Evolutionary conservation across 345 rosid genomes (phyloP), one percentile per base, ranked within the genome.

Genomic region (Rhodomyrtus tomentosa): DNA sequence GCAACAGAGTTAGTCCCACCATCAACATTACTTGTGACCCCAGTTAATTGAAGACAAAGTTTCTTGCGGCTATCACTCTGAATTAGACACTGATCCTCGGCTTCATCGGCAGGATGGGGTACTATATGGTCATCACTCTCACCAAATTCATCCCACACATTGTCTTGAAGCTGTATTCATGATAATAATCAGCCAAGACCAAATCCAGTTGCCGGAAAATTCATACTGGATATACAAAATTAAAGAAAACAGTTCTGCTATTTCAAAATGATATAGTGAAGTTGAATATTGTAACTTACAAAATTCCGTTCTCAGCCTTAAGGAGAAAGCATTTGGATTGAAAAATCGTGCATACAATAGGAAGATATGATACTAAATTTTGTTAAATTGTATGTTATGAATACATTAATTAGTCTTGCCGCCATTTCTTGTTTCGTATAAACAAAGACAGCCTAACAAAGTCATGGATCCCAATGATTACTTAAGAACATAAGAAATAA

Each of bases 81-180:
- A 85, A 85, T 85, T 86, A 72, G 88, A 85, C 87, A 87, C 81
- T 87, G 92, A 89, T 84, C 83, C 56, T 81, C 84, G 90, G 86
- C 32, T 83, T 89, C 89, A 83, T 83, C 86, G 38, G 50, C 79
- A 21, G 93, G 87, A 88, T 86, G 91, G 80, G 96, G 99, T 83
- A 95, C 98, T 89, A 92, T 90, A 89, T 93, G 95, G 91, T 96
- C 97, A 84, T 89, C 97, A 74, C 86, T 89, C 76, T 81, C 91
- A 83, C 89, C 86, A 85, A 90, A 92, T 79, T 90, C 95, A 84
- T 87, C 91, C 88, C 91, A 92, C 73, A 83, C 87, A 85, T 92
- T 90, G 88, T 90, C 90, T 84, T 90, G 91, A 74, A 90, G 90
- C 99, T 96, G 96, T 72, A 86, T 27, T 68, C 79, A 68, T 68